Evolutionary conservation across 106 monocot genomes (phyloP).

Genomic region (Ottelia alismoides): DNA sequence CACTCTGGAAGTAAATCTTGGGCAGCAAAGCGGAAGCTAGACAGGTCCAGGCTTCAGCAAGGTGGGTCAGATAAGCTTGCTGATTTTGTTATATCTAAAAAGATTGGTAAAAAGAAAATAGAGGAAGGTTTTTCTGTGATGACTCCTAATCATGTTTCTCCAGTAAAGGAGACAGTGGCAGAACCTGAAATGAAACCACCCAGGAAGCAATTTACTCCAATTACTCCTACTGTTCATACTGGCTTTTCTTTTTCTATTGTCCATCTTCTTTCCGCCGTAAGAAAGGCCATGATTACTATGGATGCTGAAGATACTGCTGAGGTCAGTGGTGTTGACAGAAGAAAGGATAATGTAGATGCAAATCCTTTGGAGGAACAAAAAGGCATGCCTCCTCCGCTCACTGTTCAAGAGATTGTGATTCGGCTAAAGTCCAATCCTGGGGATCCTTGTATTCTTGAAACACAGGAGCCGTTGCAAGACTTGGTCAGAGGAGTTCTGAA

Average conservation of each 20-base stretch:
- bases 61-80: slow-evolving; percentile 24
- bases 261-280: slow-evolving; percentile 79
- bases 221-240: slow-evolving; percentile 78
- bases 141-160: slow-evolving; percentile 8
- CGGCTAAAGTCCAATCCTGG: slow-evolving; percentile 71
- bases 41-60: slow-evolving; percentile 16
- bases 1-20: slow-evolving; percentile 22
- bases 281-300: slow-evolving; percentile 59
- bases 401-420: slow-evolving; percentile 72
- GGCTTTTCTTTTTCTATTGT: slow-evolving; percentile 96
- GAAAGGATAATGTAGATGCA: slow-evolving; percentile 24
- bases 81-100: slow-evolving; percentile 33
- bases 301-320: too few relatives aligned
- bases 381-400: slow-evolving; percentile 49
- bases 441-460: slow-evolving; percentile 93
- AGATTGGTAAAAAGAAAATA: slow-evolving; percentile 43
- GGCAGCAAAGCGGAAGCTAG: slow-evolving; percentile 42
- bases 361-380: slow-evolving; percentile 12
- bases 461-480: slow-evolving; percentile 85
- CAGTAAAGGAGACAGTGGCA: slow-evolving; percentile 24
- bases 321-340: too few relatives aligned
- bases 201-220: slow-evolving; percentile 56
- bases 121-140: slow-evolving; percentile 14
- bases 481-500: slow-evolving; percentile 85
- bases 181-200: slow-evolving; percentile 31